phyloP scores from a whole-genome alignment of 306 rosid genomes.

The Trifolium subterraneum region DNA sequence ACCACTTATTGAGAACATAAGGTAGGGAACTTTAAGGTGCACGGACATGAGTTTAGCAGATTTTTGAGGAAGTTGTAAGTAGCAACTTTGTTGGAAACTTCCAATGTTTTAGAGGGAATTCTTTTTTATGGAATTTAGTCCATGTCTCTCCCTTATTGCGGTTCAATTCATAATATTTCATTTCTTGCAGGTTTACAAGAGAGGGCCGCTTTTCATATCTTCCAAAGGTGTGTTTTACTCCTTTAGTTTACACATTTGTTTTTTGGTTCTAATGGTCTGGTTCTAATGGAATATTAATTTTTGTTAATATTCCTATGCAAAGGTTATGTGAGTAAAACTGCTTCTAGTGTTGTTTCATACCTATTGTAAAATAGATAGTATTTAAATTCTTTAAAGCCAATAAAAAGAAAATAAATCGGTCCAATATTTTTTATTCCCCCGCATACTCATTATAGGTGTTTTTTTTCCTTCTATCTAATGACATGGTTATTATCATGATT shows the following conservation, averaged over 20 bases:
- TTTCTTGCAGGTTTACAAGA: constrained; percentile 80
- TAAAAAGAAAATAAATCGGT: not conserved
- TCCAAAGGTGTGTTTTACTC: constrained; percentile 78
- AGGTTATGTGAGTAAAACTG: constrained; percentile 8
- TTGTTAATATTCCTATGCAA: constrained; percentile 13
- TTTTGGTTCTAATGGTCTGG: constrained; percentile 12
- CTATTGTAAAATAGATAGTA: constrained; percentile 10
- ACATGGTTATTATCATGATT: not conserved
- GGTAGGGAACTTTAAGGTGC: not conserved
- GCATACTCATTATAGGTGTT: not conserved
- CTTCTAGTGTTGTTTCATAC: not conserved
- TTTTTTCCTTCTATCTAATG: not conserved
- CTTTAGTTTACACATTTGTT: constrained; percentile 7
- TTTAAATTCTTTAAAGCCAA: not conserved
- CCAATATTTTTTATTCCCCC: not conserved
- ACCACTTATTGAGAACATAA: not conserved
- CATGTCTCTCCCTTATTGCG: not conserved
- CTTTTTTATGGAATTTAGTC: constrained; percentile 8
- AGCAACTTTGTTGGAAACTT: not conserved
- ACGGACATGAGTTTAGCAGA: not conserved
- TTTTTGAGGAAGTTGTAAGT: not conserved
- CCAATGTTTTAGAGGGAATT: constrained; percentile 4
- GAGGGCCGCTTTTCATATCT: constrained; percentile 91
- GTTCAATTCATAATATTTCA: constrained; percentile 38
- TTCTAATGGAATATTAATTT: constrained; percentile 12